Evolutionary conservation across 192 early-diverging fungal species (phyloP).

Genomic region (Umbelopsis sp.): DNA sequence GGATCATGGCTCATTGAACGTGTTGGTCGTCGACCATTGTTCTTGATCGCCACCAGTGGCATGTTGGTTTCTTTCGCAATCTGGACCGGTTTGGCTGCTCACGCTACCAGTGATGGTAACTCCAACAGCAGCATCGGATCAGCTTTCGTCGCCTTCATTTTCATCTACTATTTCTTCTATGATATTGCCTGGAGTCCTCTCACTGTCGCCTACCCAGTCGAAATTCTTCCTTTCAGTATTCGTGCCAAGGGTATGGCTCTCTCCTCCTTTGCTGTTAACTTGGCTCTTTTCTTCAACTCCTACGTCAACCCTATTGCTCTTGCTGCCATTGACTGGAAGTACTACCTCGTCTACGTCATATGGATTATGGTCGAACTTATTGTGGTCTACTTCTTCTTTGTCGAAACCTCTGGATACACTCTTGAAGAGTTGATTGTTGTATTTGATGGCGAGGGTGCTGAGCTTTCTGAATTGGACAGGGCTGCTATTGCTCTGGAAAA

Average conservation of each 20-base stretch:
- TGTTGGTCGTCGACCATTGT: slow-evolving; percentile 6
- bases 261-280: slow-evolving; percentile 8
- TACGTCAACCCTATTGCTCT: slow-evolving; percentile 17
- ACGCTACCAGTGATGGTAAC: neutral
- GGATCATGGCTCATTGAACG: slow-evolving; percentile 10
- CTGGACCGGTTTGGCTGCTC: slow-evolving; percentile 6
- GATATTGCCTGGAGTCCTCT: slow-evolving; percentile 19
- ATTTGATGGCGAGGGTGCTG: neutral
- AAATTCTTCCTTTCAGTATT: slow-evolving; percentile 22
- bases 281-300: slow-evolving; percentile 17
- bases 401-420: slow-evolving; percentile 7
- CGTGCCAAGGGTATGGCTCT: slow-evolving; percentile 23
- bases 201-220: slow-evolving; percentile 9
- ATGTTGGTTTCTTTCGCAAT: neutral
- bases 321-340: neutral
- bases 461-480: neutral
- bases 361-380: neutral
- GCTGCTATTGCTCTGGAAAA: neutral
- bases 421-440: slow-evolving; percentile 12
- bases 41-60: slow-evolving; percentile 5
- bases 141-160: slow-evolving; percentile 13
- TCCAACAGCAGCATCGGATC: neutral
- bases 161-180: slow-evolving; percentile 18
- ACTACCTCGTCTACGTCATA: slow-evolving; percentile 6
- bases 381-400: slow-evolving; percentile 7